Percentiles rank a stretch among this genome's conserved stretches.
Evolutionary conservation across 345 rosid genomes (phyloP).

Genomic region (Citrus mangshanensis): DNA sequence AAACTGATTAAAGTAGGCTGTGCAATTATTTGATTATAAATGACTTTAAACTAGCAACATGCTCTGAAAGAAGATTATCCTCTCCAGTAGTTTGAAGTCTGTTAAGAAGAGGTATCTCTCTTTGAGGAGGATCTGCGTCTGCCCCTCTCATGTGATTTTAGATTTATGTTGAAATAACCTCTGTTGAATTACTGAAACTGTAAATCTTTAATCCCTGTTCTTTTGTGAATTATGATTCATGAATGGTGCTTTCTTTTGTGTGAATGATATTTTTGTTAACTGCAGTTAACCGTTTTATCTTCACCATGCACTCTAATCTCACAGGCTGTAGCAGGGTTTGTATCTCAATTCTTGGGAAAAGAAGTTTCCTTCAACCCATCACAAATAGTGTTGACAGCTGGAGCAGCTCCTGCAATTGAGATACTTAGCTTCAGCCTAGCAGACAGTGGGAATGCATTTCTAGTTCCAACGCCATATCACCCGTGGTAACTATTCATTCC

Average conservation of each 20-base stretch:
- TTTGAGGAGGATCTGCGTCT: not conserved
- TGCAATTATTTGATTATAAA: not conserved
- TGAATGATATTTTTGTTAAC: not conserved
- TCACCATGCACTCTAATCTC: constrained; percentile 6
- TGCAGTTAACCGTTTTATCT: not conserved
- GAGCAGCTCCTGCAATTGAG: constrained; percentile 75
- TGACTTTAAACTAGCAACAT: not conserved
- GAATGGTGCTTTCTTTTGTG: constrained; percentile 3
- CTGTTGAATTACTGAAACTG: not conserved
- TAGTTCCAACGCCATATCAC: constrained; percentile 79
- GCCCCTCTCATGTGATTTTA: not conserved
- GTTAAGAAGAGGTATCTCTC: not conserved
- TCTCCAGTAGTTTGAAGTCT: not conserved
- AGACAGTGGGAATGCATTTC: constrained; percentile 91
- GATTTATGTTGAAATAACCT: not conserved
- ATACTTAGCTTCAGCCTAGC: constrained; percentile 86
- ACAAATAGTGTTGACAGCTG: constrained; percentile 62
- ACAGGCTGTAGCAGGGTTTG: constrained; percentile 79
- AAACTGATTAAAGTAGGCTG: not conserved
- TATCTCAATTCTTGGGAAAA: constrained; percentile 56
- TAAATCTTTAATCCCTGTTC: not conserved
- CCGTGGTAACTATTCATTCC: constrained; percentile 50
- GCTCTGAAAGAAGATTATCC: not conserved
- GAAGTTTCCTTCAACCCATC: constrained; percentile 61
- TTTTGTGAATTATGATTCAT: not conserved